Evolutionary conservation across 2,329 filamentous ascomycete genomes (phyloP).

Genomic region (Xylariaceae sp.): DNA sequence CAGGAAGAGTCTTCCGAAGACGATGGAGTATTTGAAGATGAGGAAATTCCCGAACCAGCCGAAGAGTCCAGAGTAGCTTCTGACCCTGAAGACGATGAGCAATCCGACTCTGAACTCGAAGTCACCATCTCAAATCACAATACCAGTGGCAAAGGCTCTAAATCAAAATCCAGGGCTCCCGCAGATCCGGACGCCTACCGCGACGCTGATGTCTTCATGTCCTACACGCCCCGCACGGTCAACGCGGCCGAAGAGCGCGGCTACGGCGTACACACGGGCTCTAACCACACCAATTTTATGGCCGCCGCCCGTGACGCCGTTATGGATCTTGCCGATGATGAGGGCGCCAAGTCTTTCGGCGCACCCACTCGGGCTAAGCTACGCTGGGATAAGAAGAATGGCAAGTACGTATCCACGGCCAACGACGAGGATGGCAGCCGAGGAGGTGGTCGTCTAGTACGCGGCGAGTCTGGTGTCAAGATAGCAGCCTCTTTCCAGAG

Average conservation of each 20-base stretch:
- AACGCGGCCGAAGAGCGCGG: slow-evolving; percentile 85
- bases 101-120: slow-evolving; percentile 56
- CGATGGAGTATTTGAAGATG: slow-evolving; percentile 19
- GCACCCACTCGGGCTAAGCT: slow-evolving; percentile 70
- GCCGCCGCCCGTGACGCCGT: slow-evolving; percentile 80
- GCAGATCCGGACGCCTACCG: slow-evolving; percentile 44
- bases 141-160: slow-evolving; percentile 43
- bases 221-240: slow-evolving; percentile 77
- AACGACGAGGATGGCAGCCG: slow-evolving; percentile 94
- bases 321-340: slow-evolving; percentile 92
- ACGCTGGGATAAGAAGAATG: slow-evolving; percentile 96
- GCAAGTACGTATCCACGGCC: slow-evolving; percentile 85
- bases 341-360: slow-evolving; percentile 73
- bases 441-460: slow-evolving; percentile 58
- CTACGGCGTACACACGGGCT: slow-evolving; percentile 87
- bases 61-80: slow-evolving; percentile 30
- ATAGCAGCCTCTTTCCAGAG: slow-evolving; percentile 91
- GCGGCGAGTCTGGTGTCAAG: slow-evolving; percentile 90
- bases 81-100: slow-evolving; percentile 32
- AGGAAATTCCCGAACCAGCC: slow-evolving; percentile 23
- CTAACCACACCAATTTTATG: slow-evolving; percentile 72
- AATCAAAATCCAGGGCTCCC: slow-evolving; percentile 2
- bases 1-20: slow-evolving; percentile 14
- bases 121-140: slow-evolving; percentile 62
- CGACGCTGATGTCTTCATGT: slow-evolving; percentile 93